Percentiles rank a stretch among this genome's conserved stretches.
These are phyloP conservation scores for Pseudisothecium myosuroides DNA, from an alignment of 225 moss, liverwort and hornwort genomes.

Conservation along the genomic window DNA sequence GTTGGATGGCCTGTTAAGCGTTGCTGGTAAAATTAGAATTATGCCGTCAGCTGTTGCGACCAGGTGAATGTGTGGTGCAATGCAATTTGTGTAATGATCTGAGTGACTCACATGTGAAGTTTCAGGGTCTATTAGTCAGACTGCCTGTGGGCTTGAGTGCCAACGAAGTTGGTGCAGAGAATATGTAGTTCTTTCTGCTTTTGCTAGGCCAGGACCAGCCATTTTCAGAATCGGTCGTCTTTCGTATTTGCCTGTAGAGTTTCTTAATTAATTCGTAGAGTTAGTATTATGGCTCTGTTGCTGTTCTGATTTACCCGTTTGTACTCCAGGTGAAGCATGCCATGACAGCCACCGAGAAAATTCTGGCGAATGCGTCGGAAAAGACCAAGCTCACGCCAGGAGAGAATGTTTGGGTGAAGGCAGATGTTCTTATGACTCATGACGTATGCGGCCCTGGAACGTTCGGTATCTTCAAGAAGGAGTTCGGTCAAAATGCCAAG, in stretches of 20 bases:
- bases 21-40: background rate
- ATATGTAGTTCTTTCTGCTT: background rate
- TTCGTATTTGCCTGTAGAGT: background rate
- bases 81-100: background rate
- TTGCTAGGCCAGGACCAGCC: background rate
- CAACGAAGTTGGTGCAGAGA: background rate
- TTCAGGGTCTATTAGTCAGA: background rate
- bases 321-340: slow-evolving; percentile 72
- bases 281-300: background rate
- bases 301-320: background rate
- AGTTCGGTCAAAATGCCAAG: slow-evolving; percentile 94
- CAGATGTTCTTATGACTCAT: slow-evolving; percentile 92
- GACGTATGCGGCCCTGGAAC: slow-evolving; percentile 99
- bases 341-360: slow-evolving; percentile 95
- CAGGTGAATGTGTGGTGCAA: background rate
- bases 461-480: slow-evolving; percentile 93
- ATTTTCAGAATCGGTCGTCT: background rate
- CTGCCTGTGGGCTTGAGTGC: background rate
- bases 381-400: slow-evolving; percentile 66
- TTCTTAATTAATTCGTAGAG: background rate
- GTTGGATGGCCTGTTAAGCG: background rate
- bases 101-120: background rate
- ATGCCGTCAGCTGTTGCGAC: background rate
- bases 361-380: slow-evolving; percentile 73
- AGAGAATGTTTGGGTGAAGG: slow-evolving; percentile 97